Percentiles rank a stretch among this genome's conserved stretches.
Evolutionary conservation across 306 rosid species (phyloP).

Genomic region (Hippophae rhamnoides): DNA sequence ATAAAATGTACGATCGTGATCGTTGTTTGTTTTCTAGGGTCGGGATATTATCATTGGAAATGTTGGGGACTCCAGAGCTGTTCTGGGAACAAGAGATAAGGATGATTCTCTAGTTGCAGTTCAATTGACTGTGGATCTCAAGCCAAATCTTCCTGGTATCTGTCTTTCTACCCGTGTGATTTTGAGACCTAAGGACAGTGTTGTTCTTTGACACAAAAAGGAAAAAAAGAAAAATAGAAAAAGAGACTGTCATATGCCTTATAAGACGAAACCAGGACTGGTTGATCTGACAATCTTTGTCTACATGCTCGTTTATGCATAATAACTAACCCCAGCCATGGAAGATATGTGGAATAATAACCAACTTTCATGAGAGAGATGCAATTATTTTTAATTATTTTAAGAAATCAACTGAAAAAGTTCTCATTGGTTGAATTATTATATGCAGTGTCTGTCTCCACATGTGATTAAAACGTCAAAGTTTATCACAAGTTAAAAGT

Average conservation of each 20-base stretch:
- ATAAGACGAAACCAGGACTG: no score
- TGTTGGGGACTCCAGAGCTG: conserved; percentile 96
- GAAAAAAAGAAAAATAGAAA: neutral
- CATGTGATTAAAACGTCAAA: no score
- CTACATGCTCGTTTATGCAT: no score
- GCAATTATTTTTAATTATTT: no score
- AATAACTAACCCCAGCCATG: no score
- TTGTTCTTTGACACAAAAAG: neutral
- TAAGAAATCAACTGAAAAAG: no score
- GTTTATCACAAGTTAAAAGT: no score
- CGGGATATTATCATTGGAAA: conserved; percentile 76
- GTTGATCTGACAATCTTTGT: no score
- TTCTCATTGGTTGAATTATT: no score
- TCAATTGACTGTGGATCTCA: conserved; percentile 96
- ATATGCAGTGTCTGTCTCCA: no score
- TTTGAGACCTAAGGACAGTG: neutral
- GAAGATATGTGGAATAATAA: no score
- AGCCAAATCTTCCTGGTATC: conserved; percentile 95
- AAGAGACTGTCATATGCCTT: neutral
- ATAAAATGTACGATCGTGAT: conserved; percentile 13
- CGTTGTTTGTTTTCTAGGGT: conserved; percentile 47
- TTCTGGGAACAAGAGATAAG: conserved; percentile 70
- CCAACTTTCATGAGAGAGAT: no score
- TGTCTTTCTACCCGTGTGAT: conserved; percentile 15
- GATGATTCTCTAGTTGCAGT: conserved; percentile 56